Evolutionary conservation across 306 rosid species (phyloP).

Genomic region (Alnus rubra): DNA sequence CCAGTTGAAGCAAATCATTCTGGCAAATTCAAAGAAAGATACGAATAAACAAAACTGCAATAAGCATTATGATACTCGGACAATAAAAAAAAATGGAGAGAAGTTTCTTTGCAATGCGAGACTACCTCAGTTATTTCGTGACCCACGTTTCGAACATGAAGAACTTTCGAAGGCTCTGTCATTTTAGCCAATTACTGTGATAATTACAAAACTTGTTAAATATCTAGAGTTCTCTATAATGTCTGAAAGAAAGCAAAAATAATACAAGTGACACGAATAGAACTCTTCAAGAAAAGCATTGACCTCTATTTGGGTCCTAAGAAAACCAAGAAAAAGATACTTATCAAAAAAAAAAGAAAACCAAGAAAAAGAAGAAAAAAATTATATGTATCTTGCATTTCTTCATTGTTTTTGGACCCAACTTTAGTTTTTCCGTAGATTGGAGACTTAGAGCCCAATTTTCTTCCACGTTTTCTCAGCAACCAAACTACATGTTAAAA

Average conservation of each 20-base stretch:
- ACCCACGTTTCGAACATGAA: constrained; percentile 12
- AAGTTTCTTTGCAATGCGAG: background rate
- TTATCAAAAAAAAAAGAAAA: too few relatives aligned
- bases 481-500: background rate
- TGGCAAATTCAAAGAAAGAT: background rate
- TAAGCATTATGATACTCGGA: background rate
- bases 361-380: background rate
- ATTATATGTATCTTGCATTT: background rate
- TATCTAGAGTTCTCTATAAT: background rate
- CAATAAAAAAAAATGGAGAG: background rate
- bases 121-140: constrained; percentile 13
- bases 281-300: background rate
- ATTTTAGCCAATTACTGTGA: background rate
- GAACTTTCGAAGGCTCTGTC: constrained; percentile 16
- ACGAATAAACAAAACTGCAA: background rate
- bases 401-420: background rate
- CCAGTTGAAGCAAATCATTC: constrained; percentile 14
- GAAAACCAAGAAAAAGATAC: background rate
- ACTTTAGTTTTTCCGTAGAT: background rate
- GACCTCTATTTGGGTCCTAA: background rate
- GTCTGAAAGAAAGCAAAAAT: background rate
- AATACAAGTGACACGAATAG: background rate
- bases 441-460: background rate
- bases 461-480: background rate
- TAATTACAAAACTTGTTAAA: background rate